Percentiles rank a stretch among this genome's conserved stretches.
These are phyloP conservation scores for Flaveria trinervia DNA, from an alignment of 129 eudicot genomes.

Conservation along the genomic window DNA sequence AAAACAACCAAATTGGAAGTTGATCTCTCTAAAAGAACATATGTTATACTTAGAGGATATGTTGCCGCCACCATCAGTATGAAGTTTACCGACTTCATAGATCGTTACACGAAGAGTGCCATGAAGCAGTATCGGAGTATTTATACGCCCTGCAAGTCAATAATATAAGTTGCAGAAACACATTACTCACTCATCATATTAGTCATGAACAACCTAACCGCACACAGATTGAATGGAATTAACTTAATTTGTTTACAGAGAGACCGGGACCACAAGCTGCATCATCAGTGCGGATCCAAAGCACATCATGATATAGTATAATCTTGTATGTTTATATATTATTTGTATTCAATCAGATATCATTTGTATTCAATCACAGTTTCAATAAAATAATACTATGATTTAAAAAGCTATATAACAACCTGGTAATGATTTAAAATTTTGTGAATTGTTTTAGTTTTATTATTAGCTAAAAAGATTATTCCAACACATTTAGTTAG, in stretches of 20 bases:
- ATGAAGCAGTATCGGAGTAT: constrained; percentile 38
- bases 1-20: not conserved
- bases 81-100: constrained; percentile 41
- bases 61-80: constrained; percentile 19
- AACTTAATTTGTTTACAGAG: not conserved
- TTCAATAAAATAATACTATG: no score
- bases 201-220: not conserved
- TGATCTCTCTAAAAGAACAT: not conserved
- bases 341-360: no score
- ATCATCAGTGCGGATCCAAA: no score
- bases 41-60: constrained; percentile 30
- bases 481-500: no score
- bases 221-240: not conserved
- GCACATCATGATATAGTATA: no score
- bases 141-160: constrained; percentile 19
- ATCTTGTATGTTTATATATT: no score
- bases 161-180: constrained; percentile 20
- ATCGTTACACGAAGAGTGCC: constrained; percentile 44
- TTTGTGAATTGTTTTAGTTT: no score
- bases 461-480: no score
- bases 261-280: no score
- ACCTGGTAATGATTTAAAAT: no score
- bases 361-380: no score
- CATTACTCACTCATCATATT: constrained; percentile 21
- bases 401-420: no score